These are phyloP conservation scores for Diaporthe ilicicola DNA, from an alignment of 2,329 filamentous ascomycete species.

Conservation along the genomic window DNA sequence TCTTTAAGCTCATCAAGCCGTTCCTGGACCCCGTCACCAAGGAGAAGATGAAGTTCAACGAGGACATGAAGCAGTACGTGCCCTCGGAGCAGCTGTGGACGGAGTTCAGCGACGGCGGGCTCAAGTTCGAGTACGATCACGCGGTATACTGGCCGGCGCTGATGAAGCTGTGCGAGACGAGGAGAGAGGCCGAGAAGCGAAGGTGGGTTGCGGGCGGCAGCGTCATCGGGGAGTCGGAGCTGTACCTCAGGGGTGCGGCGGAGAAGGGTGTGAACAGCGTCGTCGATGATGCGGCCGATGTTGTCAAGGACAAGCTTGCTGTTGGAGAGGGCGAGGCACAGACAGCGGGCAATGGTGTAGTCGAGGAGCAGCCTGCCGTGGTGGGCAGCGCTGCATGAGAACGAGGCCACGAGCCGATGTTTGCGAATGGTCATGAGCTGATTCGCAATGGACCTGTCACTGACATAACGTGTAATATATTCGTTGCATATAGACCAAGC, in stretches of 20 bases:
- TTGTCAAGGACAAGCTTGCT: conserved; percentile 28
- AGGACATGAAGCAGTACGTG: conserved; percentile 84
- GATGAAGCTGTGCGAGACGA: conserved; percentile 73
- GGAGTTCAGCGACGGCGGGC: conserved; percentile 72
- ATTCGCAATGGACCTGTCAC: background rate
- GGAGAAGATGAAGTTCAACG: conserved; percentile 97
- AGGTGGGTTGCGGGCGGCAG: conserved; percentile 85
- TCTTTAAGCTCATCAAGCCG: conserved; percentile 95
- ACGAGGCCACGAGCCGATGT: background rate
- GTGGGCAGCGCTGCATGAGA: conserved; percentile 11
- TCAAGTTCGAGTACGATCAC: conserved; percentile 94
- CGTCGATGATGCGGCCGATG: conserved; percentile 25
- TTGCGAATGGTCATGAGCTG: background rate
- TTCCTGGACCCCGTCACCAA: conserved; percentile 96
- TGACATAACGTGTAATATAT: background rate
- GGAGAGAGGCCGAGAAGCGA: conserved; percentile 67
- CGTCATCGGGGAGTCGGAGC: conserved; percentile 85
- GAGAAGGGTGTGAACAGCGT: conserved; percentile 19
- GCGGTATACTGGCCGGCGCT: conserved; percentile 88
- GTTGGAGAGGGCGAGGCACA: conserved; percentile 16
- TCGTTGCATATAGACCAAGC: background rate
- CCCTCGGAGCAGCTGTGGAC: conserved; percentile 85
- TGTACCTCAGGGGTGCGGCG: conserved; percentile 75
- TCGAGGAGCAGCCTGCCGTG: conserved; percentile 1
- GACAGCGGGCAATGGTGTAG: background rate